Evolutionary conservation across 2,329 filamentous ascomycete genomes (phyloP).

Genomic region (Grosmannia huntii): DNA sequence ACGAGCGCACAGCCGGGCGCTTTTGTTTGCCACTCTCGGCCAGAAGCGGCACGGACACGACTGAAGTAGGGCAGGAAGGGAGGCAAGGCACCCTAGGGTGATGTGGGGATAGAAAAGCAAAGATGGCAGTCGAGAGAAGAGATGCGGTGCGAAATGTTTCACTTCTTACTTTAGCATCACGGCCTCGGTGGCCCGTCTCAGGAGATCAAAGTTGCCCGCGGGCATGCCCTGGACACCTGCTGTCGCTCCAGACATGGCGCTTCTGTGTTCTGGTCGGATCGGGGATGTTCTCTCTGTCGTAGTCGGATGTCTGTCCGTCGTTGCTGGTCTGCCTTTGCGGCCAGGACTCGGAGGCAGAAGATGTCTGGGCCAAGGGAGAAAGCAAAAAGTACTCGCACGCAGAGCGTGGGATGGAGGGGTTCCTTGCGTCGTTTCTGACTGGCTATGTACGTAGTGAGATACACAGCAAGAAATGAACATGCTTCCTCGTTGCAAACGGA

Average conservation of each 20-base stretch:
- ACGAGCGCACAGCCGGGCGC: no score
- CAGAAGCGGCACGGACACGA: no score
- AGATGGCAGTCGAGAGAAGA: no score
- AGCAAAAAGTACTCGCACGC: no score
- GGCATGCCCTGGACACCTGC: slow-evolving; percentile 23
- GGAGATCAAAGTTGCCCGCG: slow-evolving; percentile 32
- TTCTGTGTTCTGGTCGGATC: slow-evolving; percentile 2
- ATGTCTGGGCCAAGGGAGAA: no score
- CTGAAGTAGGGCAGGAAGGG: no score
- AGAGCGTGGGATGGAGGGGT: not conserved
- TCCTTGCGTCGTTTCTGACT: not conserved
- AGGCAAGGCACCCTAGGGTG: no score
- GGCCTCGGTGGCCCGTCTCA: slow-evolving; percentile 47
- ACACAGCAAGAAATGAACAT: no score
- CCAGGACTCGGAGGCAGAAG: no score
- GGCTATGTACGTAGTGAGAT: not conserved
- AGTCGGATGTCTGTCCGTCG: not conserved
- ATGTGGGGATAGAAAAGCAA: no score
- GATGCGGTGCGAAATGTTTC: not conserved
- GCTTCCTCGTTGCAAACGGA: not conserved
- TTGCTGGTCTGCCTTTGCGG: not conserved
- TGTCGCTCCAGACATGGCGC: slow-evolving; percentile 35
- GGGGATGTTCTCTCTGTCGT: not conserved
- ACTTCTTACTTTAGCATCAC: slow-evolving; percentile 47
- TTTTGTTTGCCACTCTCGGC: no score